Conservation (phyloP, 805 yeast genomes). For the Wickerhamomyces subpelliculosus region DNA sequence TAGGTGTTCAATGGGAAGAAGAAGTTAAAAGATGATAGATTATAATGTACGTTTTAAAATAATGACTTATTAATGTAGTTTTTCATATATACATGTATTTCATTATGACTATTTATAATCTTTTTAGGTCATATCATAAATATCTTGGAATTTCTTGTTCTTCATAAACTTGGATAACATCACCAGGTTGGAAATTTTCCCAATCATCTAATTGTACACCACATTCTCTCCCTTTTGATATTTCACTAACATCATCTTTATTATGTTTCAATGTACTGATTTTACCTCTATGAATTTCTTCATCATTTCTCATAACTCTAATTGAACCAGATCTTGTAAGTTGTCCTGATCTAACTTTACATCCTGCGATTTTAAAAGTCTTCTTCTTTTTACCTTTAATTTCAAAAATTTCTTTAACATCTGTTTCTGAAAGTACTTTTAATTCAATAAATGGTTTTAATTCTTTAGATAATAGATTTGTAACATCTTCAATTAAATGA, state of each 20-base stretch:
- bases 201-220: constrained; percentile 71
- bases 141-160: constrained; percentile 52
- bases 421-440: constrained; percentile 59
- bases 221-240: constrained; percentile 84
- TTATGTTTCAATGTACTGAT: constrained; percentile 72
- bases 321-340: constrained; percentile 53
- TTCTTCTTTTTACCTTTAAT: constrained; percentile 53
- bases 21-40: constrained; percentile 9
- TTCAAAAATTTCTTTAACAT: constrained; percentile 63
- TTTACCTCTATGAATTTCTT: constrained; percentile 48
- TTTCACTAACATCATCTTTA: constrained; percentile 72
- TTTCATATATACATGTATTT: constrained; percentile 4
- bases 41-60: too few relatives aligned
- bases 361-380: constrained; percentile 73
- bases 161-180: constrained; percentile 66
- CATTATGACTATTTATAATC: too few relatives aligned
- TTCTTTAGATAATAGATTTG: constrained; percentile 49
- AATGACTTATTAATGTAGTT: not conserved
- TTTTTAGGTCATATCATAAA: constrained; percentile 24
- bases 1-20: constrained; percentile 84
- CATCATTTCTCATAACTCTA: constrained; percentile 47
- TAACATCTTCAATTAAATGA: constrained; percentile 79
- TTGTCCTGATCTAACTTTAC: constrained; percentile 66
- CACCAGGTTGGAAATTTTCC: constrained; percentile 69
- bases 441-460: constrained; percentile 63